Conservation (phyloP, 1,284 basidiomycete species). For the Ceratobasidium sp. region DNA sequence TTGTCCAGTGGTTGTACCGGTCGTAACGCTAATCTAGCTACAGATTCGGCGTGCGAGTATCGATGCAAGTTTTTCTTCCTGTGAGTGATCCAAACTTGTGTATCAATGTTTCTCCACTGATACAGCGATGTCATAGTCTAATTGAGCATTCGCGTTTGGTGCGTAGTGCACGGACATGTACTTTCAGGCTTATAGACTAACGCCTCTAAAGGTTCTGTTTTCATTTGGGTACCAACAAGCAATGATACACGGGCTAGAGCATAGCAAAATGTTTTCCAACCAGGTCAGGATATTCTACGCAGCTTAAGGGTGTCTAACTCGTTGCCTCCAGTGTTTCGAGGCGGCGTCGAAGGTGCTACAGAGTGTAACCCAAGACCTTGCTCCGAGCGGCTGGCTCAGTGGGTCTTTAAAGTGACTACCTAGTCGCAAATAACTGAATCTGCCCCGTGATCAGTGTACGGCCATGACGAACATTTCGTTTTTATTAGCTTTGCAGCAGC, state of each 20-base stretch:
- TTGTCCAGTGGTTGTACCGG: neutral
- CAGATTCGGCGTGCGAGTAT: slow-evolving; percentile 73
- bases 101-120: slow-evolving; percentile 48
- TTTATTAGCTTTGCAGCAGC: slow-evolving; percentile 88
- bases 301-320: neutral
- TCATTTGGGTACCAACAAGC: slow-evolving; percentile 88
- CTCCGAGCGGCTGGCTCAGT: slow-evolving; percentile 81
- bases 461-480: slow-evolving; percentile 88
- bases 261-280: slow-evolving; percentile 74
- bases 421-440: neutral
- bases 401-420: neutral
- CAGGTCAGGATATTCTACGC: slow-evolving; percentile 62
- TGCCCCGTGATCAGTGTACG: slow-evolving; percentile 59
- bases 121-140: slow-evolving; percentile 62
- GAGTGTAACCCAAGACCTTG: slow-evolving; percentile 73
- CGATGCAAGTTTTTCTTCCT: slow-evolving; percentile 78
- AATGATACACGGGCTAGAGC: slow-evolving; percentile 72
- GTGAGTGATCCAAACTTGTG: slow-evolving; percentile 61
- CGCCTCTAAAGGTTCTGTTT: slow-evolving; percentile 71
- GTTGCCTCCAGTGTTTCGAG: slow-evolving; percentile 69
- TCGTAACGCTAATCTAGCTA: neutral
- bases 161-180: neutral
- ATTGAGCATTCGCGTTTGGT: slow-evolving; percentile 80
- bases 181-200: neutral
- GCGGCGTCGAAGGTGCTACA: slow-evolving; percentile 76